Evolutionary conservation across 2,329 filamentous ascomycete species (phyloP).

Genomic region (Westerdykella sp.): DNA sequence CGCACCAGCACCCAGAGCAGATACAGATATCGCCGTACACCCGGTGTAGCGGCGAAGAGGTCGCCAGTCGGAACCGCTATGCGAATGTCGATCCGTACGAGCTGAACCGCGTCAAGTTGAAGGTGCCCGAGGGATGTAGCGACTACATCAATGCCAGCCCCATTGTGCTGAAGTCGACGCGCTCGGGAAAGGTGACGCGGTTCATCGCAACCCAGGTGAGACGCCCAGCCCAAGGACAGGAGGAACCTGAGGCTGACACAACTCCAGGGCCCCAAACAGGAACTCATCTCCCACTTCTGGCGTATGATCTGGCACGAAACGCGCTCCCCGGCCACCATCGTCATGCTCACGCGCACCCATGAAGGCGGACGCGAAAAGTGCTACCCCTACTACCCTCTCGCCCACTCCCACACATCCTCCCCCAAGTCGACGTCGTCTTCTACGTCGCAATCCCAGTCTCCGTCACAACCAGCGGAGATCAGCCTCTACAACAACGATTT

Average conservation of each 20-base stretch:
- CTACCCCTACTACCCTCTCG: slow-evolving; percentile 72
- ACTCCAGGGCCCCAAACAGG: slow-evolving; percentile 65
- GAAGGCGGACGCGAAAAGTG: slow-evolving; percentile 78
- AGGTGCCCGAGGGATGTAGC: slow-evolving; percentile 60
- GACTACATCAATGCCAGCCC: slow-evolving; percentile 51
- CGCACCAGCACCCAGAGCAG: slow-evolving; percentile 22
- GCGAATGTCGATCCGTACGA: slow-evolving; percentile 84
- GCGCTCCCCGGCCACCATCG: slow-evolving; percentile 65
- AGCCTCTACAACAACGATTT: slow-evolving; percentile 38
- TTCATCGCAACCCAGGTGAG: slow-evolving; percentile 83
- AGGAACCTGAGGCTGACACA: not conserved
- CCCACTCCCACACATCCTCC: too few relatives aligned
- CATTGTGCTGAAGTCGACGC: slow-evolving; percentile 39
- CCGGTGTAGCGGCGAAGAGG: slow-evolving; percentile 51
- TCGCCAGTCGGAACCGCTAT: slow-evolving; percentile 71
- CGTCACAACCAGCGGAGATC: slow-evolving; percentile 22
- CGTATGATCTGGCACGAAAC: slow-evolving; percentile 88
- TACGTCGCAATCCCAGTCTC: slow-evolving; percentile 10
- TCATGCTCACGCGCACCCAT: slow-evolving; percentile 89
- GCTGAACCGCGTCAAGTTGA: slow-evolving; percentile 74
- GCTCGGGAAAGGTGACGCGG: slow-evolving; percentile 40
- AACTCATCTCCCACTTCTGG: slow-evolving; percentile 78
- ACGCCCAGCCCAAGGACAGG: too few relatives aligned
- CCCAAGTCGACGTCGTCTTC: not conserved
- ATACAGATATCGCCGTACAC: slow-evolving; percentile 52